Evolutionary conservation across 2,329 filamentous ascomycete species (phyloP).

Genomic region (Arthrobotrys conoides): DNA sequence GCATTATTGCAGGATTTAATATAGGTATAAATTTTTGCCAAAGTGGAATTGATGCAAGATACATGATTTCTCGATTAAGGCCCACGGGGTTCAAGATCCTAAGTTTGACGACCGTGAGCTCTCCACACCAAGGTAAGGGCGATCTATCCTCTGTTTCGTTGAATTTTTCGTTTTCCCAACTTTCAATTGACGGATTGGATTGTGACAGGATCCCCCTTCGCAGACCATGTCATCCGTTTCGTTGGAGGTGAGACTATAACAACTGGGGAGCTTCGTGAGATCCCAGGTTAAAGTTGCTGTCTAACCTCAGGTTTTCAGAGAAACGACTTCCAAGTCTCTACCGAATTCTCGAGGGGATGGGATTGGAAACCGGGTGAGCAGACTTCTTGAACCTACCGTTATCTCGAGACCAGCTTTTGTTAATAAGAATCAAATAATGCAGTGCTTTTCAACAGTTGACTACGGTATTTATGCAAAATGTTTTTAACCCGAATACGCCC

Average conservation of each 20-base stretch:
- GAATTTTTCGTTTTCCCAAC: background rate
- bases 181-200: background rate
- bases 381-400: background rate
- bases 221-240: slow-evolving; percentile 62
- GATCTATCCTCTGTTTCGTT: background rate
- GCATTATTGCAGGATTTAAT: slow-evolving; percentile 5
- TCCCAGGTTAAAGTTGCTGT: background rate
- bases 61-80: slow-evolving; percentile 75
- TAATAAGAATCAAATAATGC: background rate
- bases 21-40: background rate
- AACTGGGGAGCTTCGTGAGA: background rate
- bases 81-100: slow-evolving; percentile 66
- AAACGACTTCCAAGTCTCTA: slow-evolving; percentile 66
- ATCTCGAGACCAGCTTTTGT: background rate
- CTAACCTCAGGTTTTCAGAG: slow-evolving; percentile 36
- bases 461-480: slow-evolving; percentile 72
- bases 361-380: slow-evolving; percentile 71
- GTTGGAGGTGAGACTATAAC: slow-evolving; percentile 60
- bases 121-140: slow-evolving; percentile 66
- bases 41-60: slow-evolving; percentile 75
- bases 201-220: slow-evolving; percentile 62
- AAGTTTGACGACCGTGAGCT: slow-evolving; percentile 67
- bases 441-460: slow-evolving; percentile 75
- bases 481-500: slow-evolving; percentile 74
- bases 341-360: slow-evolving; percentile 70